These are phyloP conservation scores for Rhodotorula graminis DNA, from an alignment of 768 basidiomycete genomes.

Conservation along the genomic window DNA sequence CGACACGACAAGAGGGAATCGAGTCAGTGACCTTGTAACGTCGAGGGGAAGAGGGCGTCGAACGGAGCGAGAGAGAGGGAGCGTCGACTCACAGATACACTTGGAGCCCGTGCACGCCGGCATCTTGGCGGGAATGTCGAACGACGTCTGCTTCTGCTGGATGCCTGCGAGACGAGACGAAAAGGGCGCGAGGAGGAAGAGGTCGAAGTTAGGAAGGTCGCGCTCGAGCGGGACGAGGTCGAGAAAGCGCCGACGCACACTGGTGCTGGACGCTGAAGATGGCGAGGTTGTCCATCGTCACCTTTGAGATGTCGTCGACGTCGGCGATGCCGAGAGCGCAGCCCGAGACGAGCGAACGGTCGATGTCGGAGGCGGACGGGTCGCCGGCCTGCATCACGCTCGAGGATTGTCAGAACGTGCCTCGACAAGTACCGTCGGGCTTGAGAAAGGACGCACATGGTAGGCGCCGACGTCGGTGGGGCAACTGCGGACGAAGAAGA, in stretches of 20 bases:
- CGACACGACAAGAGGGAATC: no score
- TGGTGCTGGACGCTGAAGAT: constrained; percentile 43
- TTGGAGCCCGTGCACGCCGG: constrained; percentile 44
- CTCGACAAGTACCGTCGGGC: no score
- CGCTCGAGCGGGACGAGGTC: no score
- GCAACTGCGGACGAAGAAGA: not conserved
- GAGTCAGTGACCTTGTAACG: no score
- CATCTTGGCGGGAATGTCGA: constrained; percentile 43
- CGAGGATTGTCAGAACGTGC: not conserved
- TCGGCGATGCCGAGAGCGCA: constrained; percentile 38
- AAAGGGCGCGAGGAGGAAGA: not conserved
- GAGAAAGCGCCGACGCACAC: constrained; percentile 10
- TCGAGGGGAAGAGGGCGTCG: no score
- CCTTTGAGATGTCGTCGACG: constrained; percentile 33
- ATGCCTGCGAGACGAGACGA: not conserved
- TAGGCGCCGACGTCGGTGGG: constrained; percentile 11
- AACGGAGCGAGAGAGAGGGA: no score
- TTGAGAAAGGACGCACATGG: not conserved
- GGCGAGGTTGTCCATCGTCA: constrained; percentile 43
- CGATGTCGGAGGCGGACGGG: constrained; percentile 14
- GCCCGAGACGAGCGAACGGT: constrained; percentile 26
- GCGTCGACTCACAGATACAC: constrained; percentile 38
- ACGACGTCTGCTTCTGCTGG: constrained; percentile 37
- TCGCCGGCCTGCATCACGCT: constrained; percentile 25
- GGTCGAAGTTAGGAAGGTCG: not conserved